Evolutionary conservation across 768 basidiomycete genomes (phyloP).

Genomic region (Phaffia australis): DNA sequence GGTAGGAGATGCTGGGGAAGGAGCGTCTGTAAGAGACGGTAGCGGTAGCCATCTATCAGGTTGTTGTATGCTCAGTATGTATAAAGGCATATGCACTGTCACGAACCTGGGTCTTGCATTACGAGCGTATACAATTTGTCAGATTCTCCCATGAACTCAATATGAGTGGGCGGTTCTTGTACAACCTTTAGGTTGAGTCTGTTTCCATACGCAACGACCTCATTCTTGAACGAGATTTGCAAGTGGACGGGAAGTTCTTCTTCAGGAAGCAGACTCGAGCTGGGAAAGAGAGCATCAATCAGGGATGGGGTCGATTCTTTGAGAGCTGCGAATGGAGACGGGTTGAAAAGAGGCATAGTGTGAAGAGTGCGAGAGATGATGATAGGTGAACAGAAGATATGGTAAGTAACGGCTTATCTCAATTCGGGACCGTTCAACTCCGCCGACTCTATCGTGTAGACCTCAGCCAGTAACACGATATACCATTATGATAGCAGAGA

Average conservation of each 20-base stretch:
- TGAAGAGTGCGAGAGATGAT: not conserved
- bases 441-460: too few relatives aligned
- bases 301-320: not conserved
- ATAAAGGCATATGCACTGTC: too few relatives aligned
- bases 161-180: not conserved
- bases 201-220: slow-evolving; percentile 12
- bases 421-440: too few relatives aligned
- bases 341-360: not conserved
- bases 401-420: too few relatives aligned
- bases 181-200: not conserved
- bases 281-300: slow-evolving; percentile 17
- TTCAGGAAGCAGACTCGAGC: not conserved
- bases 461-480: too few relatives aligned
- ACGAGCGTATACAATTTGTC: slow-evolving; percentile 11
- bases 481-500: too few relatives aligned
- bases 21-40: slow-evolving; percentile 2
- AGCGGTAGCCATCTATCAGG: not conserved
- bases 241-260: slow-evolving; percentile 4
- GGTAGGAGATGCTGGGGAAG: slow-evolving; percentile 8
- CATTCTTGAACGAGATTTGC: slow-evolving; percentile 6
- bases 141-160: slow-evolving; percentile 12
- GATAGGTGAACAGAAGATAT: not conserved
- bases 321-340: slow-evolving; percentile 9
- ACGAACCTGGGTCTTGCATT: slow-evolving; percentile 6
- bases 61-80: not conserved